Conservation (phyloP, 495 filamentous ascomycete species). For the Neurospora sp. region DNA sequence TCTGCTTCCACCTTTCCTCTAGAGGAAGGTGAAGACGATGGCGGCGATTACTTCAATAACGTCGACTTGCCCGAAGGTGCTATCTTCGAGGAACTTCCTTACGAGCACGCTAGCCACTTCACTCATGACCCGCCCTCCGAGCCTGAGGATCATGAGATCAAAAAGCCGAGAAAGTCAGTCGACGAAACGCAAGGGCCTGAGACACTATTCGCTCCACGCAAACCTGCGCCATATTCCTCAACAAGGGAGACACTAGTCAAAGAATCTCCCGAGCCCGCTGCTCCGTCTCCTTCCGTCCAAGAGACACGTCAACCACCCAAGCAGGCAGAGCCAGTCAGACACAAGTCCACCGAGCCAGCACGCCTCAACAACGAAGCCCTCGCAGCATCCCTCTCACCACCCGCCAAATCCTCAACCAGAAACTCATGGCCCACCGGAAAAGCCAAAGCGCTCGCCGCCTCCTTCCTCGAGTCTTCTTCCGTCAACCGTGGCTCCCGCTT, state of each 20-base stretch:
- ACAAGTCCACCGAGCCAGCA: background rate
- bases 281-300: background rate
- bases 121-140: conserved; percentile 31
- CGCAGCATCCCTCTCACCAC: background rate
- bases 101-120: conserved; percentile 17
- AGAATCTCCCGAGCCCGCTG: background rate
- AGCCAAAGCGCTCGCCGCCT: background rate
- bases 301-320: background rate
- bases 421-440: background rate
- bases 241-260: background rate
- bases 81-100: conserved; percentile 8
- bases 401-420: background rate
- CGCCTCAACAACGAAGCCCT: background rate
- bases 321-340: background rate
- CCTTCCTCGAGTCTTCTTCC: background rate
- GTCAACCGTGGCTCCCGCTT: background rate
- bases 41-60: background rate
- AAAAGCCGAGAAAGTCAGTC: background rate
- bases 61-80: background rate
- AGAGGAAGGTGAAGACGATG: conserved; percentile 8
- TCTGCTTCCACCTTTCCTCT: background rate
- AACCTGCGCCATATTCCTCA: background rate
- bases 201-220: background rate
- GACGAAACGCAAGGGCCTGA: background rate
- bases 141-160: conserved; percentile 10